Conservation (phyloP, 2,329 filamentous ascomycete species). For the Sordariomycetes sp. region DNA sequence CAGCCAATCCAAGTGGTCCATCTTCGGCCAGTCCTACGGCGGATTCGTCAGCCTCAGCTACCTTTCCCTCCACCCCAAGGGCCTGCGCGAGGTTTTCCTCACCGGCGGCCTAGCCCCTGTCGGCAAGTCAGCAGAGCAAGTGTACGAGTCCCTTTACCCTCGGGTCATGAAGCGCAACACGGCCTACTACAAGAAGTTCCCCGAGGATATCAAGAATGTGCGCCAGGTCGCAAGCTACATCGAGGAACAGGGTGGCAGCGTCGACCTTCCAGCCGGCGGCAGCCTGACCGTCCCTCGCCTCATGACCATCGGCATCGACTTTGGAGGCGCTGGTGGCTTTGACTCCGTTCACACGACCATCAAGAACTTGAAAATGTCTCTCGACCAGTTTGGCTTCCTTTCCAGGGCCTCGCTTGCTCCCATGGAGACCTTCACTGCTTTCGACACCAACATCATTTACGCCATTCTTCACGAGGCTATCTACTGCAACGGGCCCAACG, state of each 20-base stretch:
- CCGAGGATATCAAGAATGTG: slow-evolving; percentile 65
- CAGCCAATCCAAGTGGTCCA: slow-evolving; percentile 70
- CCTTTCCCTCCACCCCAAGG: slow-evolving; percentile 68
- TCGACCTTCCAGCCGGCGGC: slow-evolving; percentile 66
- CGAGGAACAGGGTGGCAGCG: slow-evolving; percentile 40
- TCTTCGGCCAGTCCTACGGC: slow-evolving; percentile 87
- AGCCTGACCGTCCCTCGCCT: slow-evolving; percentile 64
- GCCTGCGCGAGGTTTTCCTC: slow-evolving; percentile 72
- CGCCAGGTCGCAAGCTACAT: slow-evolving; percentile 59
- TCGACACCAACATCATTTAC: slow-evolving; percentile 75
- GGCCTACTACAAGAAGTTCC: slow-evolving; percentile 77
- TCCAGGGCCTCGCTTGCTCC: slow-evolving; percentile 62
- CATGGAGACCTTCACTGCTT: slow-evolving; percentile 58
- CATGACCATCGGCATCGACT: slow-evolving; percentile 65
- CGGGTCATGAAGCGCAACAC: slow-evolving; percentile 65
- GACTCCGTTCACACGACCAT: slow-evolving; percentile 66
- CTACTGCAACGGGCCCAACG: slow-evolving; percentile 62
- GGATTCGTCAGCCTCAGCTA: slow-evolving; percentile 82
- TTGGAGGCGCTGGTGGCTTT: slow-evolving; percentile 72
- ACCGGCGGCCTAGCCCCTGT: slow-evolving; percentile 78
- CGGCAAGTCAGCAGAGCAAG: slow-evolving; percentile 59
- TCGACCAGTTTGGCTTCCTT: slow-evolving; percentile 66
- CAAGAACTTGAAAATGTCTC: slow-evolving; percentile 59
- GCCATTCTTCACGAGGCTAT: slow-evolving; percentile 80
- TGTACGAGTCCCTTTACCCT: slow-evolving; percentile 64